Evolutionary conservation across 2,329 filamentous ascomycete genomes (phyloP).

Genomic region (Cladophialophora yegresii): DNA sequence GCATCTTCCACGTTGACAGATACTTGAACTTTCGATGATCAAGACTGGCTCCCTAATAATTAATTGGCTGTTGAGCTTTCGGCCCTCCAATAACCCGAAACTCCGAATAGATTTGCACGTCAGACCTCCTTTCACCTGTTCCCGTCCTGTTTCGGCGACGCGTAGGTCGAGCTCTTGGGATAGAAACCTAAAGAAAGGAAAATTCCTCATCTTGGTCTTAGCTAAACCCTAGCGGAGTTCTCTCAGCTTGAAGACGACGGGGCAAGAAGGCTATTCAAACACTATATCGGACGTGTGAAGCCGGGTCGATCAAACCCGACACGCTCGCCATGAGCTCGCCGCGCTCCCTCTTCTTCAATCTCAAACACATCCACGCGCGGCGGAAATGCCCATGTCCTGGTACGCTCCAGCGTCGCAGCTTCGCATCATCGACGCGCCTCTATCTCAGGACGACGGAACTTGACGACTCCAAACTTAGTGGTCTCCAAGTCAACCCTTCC

Average conservation of each 20-base stretch:
- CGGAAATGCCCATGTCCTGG: background rate
- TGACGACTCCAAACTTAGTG: conserved; percentile 5
- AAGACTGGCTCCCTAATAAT: background rate
- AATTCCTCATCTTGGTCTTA: background rate
- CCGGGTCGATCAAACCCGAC: background rate
- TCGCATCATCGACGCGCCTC: conserved; percentile 8
- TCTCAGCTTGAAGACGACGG: background rate
- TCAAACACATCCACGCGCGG: background rate
- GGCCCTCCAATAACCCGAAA: background rate
- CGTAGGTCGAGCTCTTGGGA: background rate
- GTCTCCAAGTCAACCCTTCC: conserved; percentile 20
- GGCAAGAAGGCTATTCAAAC: background rate
- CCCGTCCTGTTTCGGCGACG: background rate
- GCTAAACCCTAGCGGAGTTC: background rate
- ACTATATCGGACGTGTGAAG: background rate
- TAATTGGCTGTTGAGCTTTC: background rate
- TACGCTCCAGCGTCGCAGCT: background rate
- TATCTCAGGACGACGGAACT: conserved; percentile 25
- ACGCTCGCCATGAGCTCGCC: background rate
- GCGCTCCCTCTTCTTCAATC: background rate
- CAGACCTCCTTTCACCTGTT: background rate
- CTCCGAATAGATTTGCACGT: background rate
- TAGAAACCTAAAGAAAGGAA: background rate
- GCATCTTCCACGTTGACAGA: background rate
- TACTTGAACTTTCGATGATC: background rate